Conservation (phyloP, 2,329 filamentous ascomycete genomes). For the Boeremia lycopersici region DNA sequence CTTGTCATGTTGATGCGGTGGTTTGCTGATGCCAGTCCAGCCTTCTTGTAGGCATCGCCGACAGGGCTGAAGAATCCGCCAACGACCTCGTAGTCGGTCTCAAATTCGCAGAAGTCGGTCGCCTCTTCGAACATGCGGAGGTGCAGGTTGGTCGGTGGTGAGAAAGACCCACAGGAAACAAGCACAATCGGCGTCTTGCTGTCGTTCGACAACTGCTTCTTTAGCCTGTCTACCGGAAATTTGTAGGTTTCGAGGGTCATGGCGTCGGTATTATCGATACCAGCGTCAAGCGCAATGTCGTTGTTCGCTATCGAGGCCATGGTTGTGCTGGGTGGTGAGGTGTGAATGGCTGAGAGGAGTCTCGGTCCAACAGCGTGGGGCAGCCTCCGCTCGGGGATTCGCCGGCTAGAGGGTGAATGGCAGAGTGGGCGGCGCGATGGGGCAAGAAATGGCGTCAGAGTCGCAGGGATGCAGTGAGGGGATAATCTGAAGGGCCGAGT, state of each 20-base stretch:
- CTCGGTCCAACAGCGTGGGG: constrained; percentile 15
- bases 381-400: constrained; percentile 16
- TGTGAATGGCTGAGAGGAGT: neutral
- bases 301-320: constrained; percentile 33
- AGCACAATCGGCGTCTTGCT: constrained; percentile 68
- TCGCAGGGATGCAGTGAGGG: constrained; percentile 9
- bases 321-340: constrained; percentile 13
- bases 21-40: constrained; percentile 73
- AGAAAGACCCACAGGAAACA: constrained; percentile 74
- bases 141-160: constrained; percentile 76
- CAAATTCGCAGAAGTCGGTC: constrained; percentile 75
- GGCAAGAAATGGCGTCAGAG: neutral
- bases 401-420: constrained; percentile 13
- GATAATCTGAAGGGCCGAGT: constrained; percentile 18
- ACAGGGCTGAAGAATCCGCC: constrained; percentile 86
- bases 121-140: constrained; percentile 90
- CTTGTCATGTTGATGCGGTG: constrained; percentile 86
- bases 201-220: constrained; percentile 61
- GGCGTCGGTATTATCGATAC: constrained; percentile 32
- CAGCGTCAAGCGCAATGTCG: constrained; percentile 30
- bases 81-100: constrained; percentile 77
- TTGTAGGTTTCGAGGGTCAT: constrained; percentile 58
- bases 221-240: constrained; percentile 67
- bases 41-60: constrained; percentile 78
- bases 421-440: constrained; percentile 8